Evolutionary conservation across 2,329 filamentous ascomycete species (phyloP), one percentile per base, ranked within the genome.

Genomic region (Aureobasidium sp.): DNA sequence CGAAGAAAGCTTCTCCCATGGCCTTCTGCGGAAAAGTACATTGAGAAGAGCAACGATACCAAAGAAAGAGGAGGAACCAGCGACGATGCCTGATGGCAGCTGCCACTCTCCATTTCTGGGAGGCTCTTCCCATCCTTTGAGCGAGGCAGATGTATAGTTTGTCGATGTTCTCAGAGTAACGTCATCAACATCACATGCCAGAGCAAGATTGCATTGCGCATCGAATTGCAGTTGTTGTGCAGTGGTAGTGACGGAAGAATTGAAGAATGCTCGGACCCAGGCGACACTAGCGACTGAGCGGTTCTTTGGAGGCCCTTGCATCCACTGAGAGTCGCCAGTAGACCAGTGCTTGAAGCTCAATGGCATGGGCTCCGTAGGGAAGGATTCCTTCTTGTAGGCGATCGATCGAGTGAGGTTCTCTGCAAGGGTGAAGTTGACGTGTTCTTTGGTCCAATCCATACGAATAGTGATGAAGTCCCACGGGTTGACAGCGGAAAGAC

Each of bases 201-300:
- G n/a, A 47, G 43, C 31, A 29, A n/a, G 13, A 11, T 29, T 38
- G 27, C 57, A 59, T 7, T 23, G 45, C 13, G 25, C 25, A n/a
- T 59, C 43, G 19, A 59, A 59, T n/a, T 40, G 31, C 15, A 50
- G 33, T 23, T 33, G 31, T 10, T 49, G 21, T 13, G 45, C 25
- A 11, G 66, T 60, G 5, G 69, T 75, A 67, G 71, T 75, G 6
- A 70, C 64, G 2, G 77, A 78, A 0, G 76, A 76, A 62, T 80
- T 80, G 71, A 80, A 80, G 65, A 80, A 80, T 33, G 76, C 68
- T 23, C 77, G 72, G 7, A 75, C 71, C 74, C 75, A 80, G 7
- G 69, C 74, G 33, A 80, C 66, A 31, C 74, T 74, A 4, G 77
- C 78, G n/a, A 69, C 65, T 1, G 75, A 73, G 17, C 65, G 67